These are phyloP conservation scores for Xeromyces bisporus DNA, from an alignment of 495 filamentous ascomycete species.

Conservation along the genomic window DNA sequence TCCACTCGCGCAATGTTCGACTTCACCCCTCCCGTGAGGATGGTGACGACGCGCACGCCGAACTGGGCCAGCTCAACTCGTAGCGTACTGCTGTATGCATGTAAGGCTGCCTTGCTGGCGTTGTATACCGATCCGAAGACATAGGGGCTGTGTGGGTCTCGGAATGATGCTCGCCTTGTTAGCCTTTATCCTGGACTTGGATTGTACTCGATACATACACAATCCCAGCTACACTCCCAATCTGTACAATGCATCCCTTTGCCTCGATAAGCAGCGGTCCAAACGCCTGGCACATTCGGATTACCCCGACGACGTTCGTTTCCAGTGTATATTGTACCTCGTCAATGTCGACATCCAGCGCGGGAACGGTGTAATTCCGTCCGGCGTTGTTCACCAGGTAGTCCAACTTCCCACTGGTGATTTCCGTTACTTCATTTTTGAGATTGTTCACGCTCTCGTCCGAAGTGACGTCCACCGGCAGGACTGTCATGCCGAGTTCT, in stretches of 20 bases:
- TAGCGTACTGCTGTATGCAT: slow-evolving; percentile 42
- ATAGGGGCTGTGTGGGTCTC: slow-evolving; percentile 31
- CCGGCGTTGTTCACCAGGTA: slow-evolving; percentile 48
- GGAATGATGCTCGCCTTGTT: slow-evolving; percentile 12
- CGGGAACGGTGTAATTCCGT: slow-evolving; percentile 43
- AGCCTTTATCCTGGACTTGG: neutral
- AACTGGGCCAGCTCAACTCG: slow-evolving; percentile 36
- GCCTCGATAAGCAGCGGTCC: slow-evolving; percentile 39
- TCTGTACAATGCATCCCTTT: slow-evolving; percentile 43
- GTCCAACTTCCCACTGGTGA: slow-evolving; percentile 29
- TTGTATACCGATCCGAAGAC: slow-evolving; percentile 43
- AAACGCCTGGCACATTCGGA: slow-evolving; percentile 42
- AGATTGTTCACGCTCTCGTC: slow-evolving; percentile 28
- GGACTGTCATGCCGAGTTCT: slow-evolving; percentile 33
- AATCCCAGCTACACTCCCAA: slow-evolving; percentile 39
- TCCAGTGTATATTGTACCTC: slow-evolving; percentile 38
- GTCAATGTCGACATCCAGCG: slow-evolving; percentile 34
- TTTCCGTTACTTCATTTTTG: slow-evolving; percentile 26
- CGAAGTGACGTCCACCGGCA: slow-evolving; percentile 36
- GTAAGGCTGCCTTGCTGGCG: slow-evolving; percentile 46
- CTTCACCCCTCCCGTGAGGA: slow-evolving; percentile 47
- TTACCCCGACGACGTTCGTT: slow-evolving; percentile 43
- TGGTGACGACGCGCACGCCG: slow-evolving; percentile 34
- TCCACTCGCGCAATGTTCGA: slow-evolving; percentile 38
- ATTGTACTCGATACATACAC: slow-evolving; percentile 1